phyloP scores from a whole-genome alignment of 2,329 filamentous ascomycete genomes.

The Trichoderma cornu-damae region DNA sequence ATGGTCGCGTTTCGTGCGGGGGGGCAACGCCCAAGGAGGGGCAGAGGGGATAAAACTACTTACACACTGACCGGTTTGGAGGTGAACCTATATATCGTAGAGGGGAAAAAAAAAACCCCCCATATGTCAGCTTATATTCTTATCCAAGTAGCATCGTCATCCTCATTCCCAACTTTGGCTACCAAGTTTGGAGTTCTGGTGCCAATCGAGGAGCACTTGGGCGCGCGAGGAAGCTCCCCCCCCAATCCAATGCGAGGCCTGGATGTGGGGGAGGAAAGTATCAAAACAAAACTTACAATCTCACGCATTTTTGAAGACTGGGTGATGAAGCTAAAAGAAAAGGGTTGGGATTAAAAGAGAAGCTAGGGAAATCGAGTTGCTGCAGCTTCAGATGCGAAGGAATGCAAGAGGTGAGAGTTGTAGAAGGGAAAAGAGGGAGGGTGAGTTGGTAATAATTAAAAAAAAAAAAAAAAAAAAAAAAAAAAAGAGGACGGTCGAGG shows the following conservation, averaged over 20 bases:
- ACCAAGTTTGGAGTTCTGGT: neutral
- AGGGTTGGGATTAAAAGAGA: conserved; percentile 5
- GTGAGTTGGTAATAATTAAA: conserved; percentile 15
- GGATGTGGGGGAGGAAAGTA: neutral
- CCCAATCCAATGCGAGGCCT: conserved; percentile 5
- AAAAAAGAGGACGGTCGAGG: conserved; percentile 14
- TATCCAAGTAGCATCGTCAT: neutral
- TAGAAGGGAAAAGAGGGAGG: conserved; percentile 3
- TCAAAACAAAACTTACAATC: conserved; percentile 19
- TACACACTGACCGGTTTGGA: conserved; percentile 99
- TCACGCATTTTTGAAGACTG: conserved; percentile 19
- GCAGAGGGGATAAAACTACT: conserved; percentile 31
- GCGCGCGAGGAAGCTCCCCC: conserved; percentile 11
- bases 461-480: conserved; percentile 11
- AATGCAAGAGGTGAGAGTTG: conserved; percentile 10
- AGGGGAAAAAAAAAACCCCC: neutral
- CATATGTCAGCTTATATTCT: conserved; percentile 4
- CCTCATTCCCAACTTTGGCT: neutral
- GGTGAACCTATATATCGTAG: conserved; percentile 81
- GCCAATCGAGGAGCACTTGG: neutral
- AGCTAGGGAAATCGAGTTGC: conserved; percentile 9
- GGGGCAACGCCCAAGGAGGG: conserved; percentile 10
- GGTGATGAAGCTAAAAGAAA: conserved; percentile 8
- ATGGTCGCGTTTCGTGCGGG: conserved; percentile 16
- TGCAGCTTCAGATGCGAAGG: conserved; percentile 11